Evolutionary conservation across 2,329 filamentous ascomycete species (phyloP), one percentile per base, ranked within the genome.

Genomic region (Penicillium occitanis): DNA sequence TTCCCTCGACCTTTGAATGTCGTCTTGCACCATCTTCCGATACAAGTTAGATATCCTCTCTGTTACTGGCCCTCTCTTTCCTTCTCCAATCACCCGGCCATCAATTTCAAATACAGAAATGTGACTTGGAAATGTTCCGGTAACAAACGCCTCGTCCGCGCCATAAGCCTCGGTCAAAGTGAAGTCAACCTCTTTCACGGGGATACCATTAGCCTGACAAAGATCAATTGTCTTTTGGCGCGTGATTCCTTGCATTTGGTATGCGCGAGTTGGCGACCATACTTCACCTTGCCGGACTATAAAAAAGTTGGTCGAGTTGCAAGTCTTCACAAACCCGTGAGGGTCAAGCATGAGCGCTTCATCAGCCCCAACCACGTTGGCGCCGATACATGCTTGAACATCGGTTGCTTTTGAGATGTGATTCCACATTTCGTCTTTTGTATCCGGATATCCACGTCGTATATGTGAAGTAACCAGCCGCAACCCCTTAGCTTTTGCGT

Each of bases 261-360:
- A 57, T 5, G 53, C 28, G 37, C 53, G 53, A 37, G 53, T 57
- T 3, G 53, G 53, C 13, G 53, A 30, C 53, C 53, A 57, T 37
- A 57, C 53, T 57, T 57, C 53, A 1, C 53, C 53, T 22, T 57
- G 53, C 3, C 53, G 53, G 17, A 57, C 53, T 57, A 57, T 37
- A 37, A 57, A 57, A 5, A 57, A 57, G 2, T 57, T 57, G 7
- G 53, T 57, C 11, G 53, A 57, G 10, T 57, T 57, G 25, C 53
- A 57, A 13, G 53, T 57, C 11, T 57, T 57, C 30, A 57, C 53
- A 57, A 57, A 57, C 14, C 53, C 53, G 10, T 57, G 53, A 37
- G 53, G 53, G 19, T 57, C 53, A 57, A 57, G 53, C 53, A 57
- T 35, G 7, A 57, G 53, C 53, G 53, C 53, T 57, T 57, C 53